These are phyloP conservation scores for Boeremia lycopersici DNA, from an alignment of 2,329 filamentous ascomycete genomes.

Conservation along the genomic window DNA sequence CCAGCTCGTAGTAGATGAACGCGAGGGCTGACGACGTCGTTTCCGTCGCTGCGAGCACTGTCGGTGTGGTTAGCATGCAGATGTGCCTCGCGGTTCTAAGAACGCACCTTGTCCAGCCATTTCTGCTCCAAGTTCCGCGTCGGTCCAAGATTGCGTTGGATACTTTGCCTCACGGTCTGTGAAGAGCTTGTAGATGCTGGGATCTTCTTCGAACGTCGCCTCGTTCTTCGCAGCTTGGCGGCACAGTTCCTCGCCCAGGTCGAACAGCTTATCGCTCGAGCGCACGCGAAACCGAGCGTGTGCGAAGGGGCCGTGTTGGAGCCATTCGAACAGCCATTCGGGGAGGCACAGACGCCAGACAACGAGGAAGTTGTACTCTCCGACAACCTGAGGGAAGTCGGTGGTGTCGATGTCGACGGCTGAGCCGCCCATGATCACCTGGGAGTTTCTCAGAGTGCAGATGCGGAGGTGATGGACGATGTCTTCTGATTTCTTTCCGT, in stretches of 20 bases:
- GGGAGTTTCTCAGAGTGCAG: conserved; percentile 25
- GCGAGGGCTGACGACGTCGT: conserved; percentile 28
- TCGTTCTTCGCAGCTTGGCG: conserved; percentile 15
- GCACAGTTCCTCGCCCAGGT: conserved; percentile 22
- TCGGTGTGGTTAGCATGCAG: background rate
- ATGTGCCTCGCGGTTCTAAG: background rate
- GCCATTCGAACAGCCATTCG: conserved; percentile 27
- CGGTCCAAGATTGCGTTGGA: conserved; percentile 24
- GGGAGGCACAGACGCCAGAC: conserved; percentile 29
- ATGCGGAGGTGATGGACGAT: conserved; percentile 29
- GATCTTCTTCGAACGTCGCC: conserved; percentile 7
- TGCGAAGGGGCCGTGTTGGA: conserved; percentile 22
- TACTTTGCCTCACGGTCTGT: conserved; percentile 24
- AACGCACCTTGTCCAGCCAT: conserved; percentile 24
- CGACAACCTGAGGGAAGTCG: conserved; percentile 25
- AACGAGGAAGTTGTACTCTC: conserved; percentile 30
- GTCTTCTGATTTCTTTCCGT: conserved; percentile 23
- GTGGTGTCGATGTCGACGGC: conserved; percentile 19
- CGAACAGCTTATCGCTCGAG: conserved; percentile 28
- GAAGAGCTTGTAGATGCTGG: conserved; percentile 23
- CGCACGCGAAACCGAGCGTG: conserved; percentile 24
- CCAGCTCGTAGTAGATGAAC: conserved; percentile 28
- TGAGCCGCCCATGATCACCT: conserved; percentile 27
- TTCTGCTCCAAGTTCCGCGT: conserved; percentile 23
- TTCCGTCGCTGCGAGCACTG: conserved; percentile 27